Base-by-base conservation (phyloP, 73 alveolate species). In the Diophrys appendiculata region DNA sequence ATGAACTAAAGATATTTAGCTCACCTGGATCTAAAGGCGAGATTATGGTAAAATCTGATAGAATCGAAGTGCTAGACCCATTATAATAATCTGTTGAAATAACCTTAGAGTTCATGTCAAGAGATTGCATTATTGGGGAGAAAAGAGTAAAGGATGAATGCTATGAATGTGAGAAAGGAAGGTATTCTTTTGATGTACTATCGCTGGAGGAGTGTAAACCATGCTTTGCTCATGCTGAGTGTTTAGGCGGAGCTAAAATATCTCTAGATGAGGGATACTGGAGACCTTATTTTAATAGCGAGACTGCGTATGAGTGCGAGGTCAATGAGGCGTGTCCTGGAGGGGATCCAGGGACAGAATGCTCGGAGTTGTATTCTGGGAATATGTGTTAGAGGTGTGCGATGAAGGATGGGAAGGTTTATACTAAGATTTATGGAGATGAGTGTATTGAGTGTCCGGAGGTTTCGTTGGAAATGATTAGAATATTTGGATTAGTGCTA, bases 321-420 rank as follows among this genome's bases (percentile, higher is more conserved):
- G 30, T 28, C 23, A 2, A 31, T 28, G 5, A 67, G 1, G 76
- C 76, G 26, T 67, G 76, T 2, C 24, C 1, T n/a, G 76, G 76
- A 67, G 65, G 65, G 65, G 83, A 76, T 33, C 34, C 68, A 1
- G 78, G 34, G 1, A 34, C 55, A 13, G 78, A 67, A 1, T 70
- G 34, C 30, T n/a, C 2, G 78, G 78, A 1, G 13, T 31, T 70
- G n/a, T 70, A 33, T 70, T 64, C n/a, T 24, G 52, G 8, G 78
- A 70, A 8, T 70, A 67, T 33, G 34, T 70, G n/a, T 70, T 33
- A 14, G 30, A 70, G 22, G 78, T 70, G 78, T 33, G 78, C n/a
- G 30, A 30, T 29, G n/a, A 70, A 70, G 11, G 27, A 29, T 70
- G 34, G 11, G 68, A 70, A 70, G 23, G 27, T 11, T 13, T 70